Base-by-base conservation (phyloP, 331 rosid species). In the Stylosanthes scabra region DNA sequence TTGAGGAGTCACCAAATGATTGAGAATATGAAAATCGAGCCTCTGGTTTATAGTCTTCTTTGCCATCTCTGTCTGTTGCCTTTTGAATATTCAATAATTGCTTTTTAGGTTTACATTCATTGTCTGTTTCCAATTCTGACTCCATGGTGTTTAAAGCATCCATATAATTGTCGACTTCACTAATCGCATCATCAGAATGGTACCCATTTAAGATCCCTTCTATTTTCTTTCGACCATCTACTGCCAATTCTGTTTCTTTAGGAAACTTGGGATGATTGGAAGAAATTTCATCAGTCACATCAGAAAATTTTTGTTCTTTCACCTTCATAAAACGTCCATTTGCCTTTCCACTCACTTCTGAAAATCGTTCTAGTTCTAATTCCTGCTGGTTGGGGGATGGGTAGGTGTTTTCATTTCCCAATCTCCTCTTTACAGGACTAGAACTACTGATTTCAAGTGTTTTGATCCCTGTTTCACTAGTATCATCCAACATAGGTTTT, bases 111-210 rank as follows among this genome's bases (percentile, higher is more conserved):
- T 88, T 83, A 75, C 20, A 62, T 72, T 90, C 96, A 45, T 83
- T 88, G 68, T 96, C 96, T 39, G 86, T 82, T 74, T 95, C 99
- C 79, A 86, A 46, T 85, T 96, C 98, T 20, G 94, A 96, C 64
- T 92, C 98, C 87, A 92, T 79, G 56, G 88, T 88, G 68, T 90
- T 82, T 71, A 96, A 86, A 76, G 99, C 99, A 81, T 96, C 99
- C 93, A 86, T 42, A 68, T 86, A 92, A 79, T 87, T 90, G 83
- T 96, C 99, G 75, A 88, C 88, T 85, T 95, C 98, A 78, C 98
- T 87, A 57, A 79, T 70, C 76, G 81, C 69, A 74, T 87, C 98
- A 79, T 87, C 97, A 81, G 94, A 96, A 71, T 47, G 88, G 57
- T 84, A 86, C 45, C 87, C 86, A 58, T 81, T 84, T 52, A 80